These are phyloP conservation scores for Acacia melanoxylon DNA, from an alignment of 306 rosid species.

Conservation along the genomic window DNA sequence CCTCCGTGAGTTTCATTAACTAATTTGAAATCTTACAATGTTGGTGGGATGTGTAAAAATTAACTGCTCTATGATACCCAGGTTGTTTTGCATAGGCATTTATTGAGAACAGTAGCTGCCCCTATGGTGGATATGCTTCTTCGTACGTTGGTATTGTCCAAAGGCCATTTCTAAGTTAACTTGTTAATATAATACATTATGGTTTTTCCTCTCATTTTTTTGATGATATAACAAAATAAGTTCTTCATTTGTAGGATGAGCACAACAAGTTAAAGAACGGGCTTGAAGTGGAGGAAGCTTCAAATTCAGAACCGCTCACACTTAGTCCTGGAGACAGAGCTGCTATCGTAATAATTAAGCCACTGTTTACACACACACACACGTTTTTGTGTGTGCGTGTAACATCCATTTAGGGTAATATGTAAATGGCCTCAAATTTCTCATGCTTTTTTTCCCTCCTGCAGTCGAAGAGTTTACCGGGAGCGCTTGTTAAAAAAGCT, in stretches of 20 bases:
- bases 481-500: conserved; percentile 71
- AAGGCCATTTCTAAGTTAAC: conserved; percentile 16
- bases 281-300: conserved; percentile 63
- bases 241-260: conserved; percentile 58
- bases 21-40: conserved; percentile 24
- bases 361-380: neutral
- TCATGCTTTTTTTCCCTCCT: conserved; percentile 31
- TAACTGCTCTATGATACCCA: conserved; percentile 43
- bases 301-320: conserved; percentile 56
- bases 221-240: conserved; percentile 7
- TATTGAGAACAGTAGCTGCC: conserved; percentile 82
- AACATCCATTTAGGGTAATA: conserved; percentile 20
- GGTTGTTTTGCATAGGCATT: conserved; percentile 96
- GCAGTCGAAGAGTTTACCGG: conserved; percentile 80
- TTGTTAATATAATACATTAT: neutral
- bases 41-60: conserved; percentile 33
- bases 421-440: conserved; percentile 22
- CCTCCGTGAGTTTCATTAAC: conserved; percentile 64
- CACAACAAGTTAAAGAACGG: conserved; percentile 89
- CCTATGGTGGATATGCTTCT: conserved; percentile 73
- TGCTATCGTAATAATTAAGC: conserved; percentile 59
- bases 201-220: neutral
- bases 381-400: neutral
- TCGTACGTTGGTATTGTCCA: conserved; percentile 60
- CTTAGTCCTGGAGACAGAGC: conserved; percentile 74